A percentile compares a stretch with the other conserved stretches of the same genome.
These are phyloP conservation scores for Musa balbisiana DNA, from an alignment of 202 grass and related monocot genomes.

Conservation along the genomic window DNA sequence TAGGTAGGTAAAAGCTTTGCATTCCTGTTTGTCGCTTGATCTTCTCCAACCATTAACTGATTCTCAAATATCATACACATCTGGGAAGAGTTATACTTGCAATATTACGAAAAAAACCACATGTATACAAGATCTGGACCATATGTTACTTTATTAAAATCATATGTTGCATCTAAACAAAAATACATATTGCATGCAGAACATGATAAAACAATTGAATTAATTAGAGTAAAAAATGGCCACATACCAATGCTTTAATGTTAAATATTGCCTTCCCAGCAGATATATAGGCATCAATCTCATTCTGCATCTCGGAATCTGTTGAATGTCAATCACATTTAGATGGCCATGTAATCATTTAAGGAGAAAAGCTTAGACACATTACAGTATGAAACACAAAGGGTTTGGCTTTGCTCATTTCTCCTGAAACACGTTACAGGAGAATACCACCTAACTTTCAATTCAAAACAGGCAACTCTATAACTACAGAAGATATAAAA, in stretches of 20 bases:
- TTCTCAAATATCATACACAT: background rate
- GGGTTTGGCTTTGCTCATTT: too few relatives aligned
- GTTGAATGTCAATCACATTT: background rate
- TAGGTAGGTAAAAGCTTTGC: too few relatives aligned
- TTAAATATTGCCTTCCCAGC: conserved; percentile 9
- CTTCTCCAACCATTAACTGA: background rate
- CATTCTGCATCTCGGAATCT: background rate
- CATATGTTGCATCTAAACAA: background rate
- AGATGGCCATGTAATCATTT: background rate
- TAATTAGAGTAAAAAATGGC: background rate
- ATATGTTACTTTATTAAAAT: background rate
- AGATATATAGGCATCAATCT: background rate
- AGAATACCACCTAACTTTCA: too few relatives aligned
- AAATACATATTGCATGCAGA: background rate
- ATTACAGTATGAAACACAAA: too few relatives aligned
- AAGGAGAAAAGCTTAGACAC: background rate
- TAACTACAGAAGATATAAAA: too few relatives aligned
- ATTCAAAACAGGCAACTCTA: too few relatives aligned
- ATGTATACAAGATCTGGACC: background rate
- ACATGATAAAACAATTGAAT: background rate
- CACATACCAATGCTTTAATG: conserved; percentile 4
- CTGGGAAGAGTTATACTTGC: background rate
- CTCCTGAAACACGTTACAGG: too few relatives aligned
- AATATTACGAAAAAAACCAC: background rate
- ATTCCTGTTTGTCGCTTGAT: background rate